Evolutionary conservation across 129 eudicot species (phyloP), one percentile per base, ranked within the genome.

Genomic region (Saussurea involucrata): DNA sequence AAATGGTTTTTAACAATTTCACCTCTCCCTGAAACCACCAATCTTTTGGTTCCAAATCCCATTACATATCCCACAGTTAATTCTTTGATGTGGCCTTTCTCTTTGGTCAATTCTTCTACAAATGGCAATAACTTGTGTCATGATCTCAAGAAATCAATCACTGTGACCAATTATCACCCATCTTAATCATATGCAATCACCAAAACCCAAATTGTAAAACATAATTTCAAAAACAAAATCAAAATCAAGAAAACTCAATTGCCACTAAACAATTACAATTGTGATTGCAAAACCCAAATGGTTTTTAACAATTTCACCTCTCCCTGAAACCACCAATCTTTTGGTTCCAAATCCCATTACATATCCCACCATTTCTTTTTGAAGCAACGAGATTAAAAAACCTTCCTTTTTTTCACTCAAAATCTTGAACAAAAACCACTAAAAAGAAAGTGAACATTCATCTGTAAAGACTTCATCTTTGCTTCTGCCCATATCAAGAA

Each of bases 91-190:
- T 33, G 61, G 57, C 40, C 61, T 60, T 9, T 74, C 78, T 21
- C 77, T 40, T 63, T 79, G 77, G 67, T 64, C 58, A 71, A n/a
- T 63, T 3, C 29, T 27, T 0, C 29, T 71, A 63, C 66, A 63
- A 37, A 63, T 71, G 66, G 70, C 66, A 79, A 64, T 29, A 49
- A 49, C 66, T 29, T 71, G 27, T 71, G 72, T 71, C 72, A 68
- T n/a, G n/a, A n/a, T 77, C 75, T 68, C 68, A 33, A 77, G 75
- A 68, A 68, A 68, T 68, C 81, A 68, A 55, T 53, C 81, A 32
- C 60, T 71, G 21, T 77, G 69, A 69, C 76, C 76, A 69, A 58
- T 24, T 29, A 70, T 15, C 20, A 6, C 67, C 66, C 4, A 24
- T 17, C 22, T 29, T 72, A 73, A 58, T 73, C 77, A 73, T 73